A percentile compares a stretch with the other conserved stretches of the same genome.
Evolutionary conservation across 805 yeast species (phyloP).

Genomic region (Lipomyces sp.): DNA sequence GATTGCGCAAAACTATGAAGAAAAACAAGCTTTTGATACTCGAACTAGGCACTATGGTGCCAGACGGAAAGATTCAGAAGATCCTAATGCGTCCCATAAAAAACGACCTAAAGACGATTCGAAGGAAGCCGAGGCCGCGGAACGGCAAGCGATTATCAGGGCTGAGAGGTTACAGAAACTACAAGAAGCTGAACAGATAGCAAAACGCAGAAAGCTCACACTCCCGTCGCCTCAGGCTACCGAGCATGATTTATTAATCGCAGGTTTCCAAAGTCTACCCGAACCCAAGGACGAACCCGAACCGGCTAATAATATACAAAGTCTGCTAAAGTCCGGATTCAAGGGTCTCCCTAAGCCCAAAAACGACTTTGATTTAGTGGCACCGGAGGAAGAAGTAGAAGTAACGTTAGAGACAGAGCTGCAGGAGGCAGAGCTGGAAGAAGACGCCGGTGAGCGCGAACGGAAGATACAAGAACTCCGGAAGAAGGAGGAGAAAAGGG

Average conservation of each 20-base stretch:
- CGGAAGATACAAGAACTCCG: conserved; percentile 36
- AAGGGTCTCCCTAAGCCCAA: conserved; percentile 49
- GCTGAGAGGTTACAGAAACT: conserved; percentile 43
- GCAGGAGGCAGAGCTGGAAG: conserved; percentile 35
- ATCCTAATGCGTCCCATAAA: conserved; percentile 38
- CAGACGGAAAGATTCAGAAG: conserved; percentile 33
- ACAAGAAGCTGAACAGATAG: conserved; percentile 42
- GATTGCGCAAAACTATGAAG: conserved; percentile 48
- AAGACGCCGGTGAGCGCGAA: conserved; percentile 44
- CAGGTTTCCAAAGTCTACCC: conserved; percentile 4
- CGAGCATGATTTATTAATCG: conserved; percentile 43
- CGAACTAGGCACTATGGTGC: conserved; percentile 35
- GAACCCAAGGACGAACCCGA: not conserved
- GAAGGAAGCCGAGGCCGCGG: conserved; percentile 38
- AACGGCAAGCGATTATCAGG: conserved; percentile 39
- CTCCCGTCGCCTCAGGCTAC: conserved; percentile 47
- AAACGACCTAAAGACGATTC: conserved; percentile 24
- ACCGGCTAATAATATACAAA: conserved; percentile 7
- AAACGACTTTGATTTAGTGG: conserved; percentile 49
- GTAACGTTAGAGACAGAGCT: conserved; percentile 28
- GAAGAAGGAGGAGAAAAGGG: conserved; percentile 37
- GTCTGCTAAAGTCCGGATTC: conserved; percentile 26
- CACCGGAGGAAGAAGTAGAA: conserved; percentile 42
- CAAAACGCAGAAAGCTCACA: conserved; percentile 49
- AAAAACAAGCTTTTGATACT: conserved; percentile 51